phyloP scores from a whole-genome alignment of 495 filamentous ascomycete species.

The Choiromyces venosus region DNA sequence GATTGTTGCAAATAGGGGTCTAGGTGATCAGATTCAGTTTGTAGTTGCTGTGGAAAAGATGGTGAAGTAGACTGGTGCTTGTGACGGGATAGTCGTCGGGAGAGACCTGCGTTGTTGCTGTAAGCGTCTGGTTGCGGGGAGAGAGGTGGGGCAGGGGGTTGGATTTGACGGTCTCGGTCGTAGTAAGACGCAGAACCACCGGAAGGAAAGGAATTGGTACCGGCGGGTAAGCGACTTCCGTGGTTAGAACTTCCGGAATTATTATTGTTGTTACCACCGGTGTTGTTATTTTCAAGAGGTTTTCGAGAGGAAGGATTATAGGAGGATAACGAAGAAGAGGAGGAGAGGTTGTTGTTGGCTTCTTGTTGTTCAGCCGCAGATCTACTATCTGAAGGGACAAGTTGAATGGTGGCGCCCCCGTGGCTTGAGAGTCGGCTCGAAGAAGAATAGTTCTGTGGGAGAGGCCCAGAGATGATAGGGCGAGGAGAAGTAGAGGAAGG shows the following conservation, averaged over 20 bases:
- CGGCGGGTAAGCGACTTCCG: constrained; percentile 1
- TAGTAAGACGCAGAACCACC: constrained; percentile 8
- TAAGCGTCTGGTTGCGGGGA: constrained; percentile 30
- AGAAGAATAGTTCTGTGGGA: constrained; percentile 11
- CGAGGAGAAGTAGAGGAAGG: constrained; percentile 14
- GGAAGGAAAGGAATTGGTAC: neutral
- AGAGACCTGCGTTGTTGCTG: constrained; percentile 6
- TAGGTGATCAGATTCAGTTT: constrained; percentile 24
- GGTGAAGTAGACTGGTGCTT: constrained; percentile 24
- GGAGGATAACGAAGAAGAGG: constrained; percentile 24
- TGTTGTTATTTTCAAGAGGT: constrained; percentile 5
- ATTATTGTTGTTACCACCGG: neutral
- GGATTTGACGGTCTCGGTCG: constrained; percentile 21
- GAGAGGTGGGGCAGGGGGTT: constrained; percentile 16
- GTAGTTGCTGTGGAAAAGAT: constrained; percentile 14
- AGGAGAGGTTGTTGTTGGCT: constrained; percentile 30
- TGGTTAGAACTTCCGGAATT: constrained; percentile 1
- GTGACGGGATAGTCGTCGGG: constrained; percentile 24
- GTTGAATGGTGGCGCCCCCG: constrained; percentile 21
- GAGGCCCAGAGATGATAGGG: constrained; percentile 28
- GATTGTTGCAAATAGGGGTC: constrained; percentile 37
- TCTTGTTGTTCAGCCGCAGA: constrained; percentile 29
- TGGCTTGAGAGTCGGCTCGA: constrained; percentile 15
- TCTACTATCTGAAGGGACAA: constrained; percentile 28
- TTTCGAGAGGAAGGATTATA: constrained; percentile 21